Base-by-base conservation (phyloP, 1,284 basidiomycete genomes). In the Melampsora larici-populina region DNA sequence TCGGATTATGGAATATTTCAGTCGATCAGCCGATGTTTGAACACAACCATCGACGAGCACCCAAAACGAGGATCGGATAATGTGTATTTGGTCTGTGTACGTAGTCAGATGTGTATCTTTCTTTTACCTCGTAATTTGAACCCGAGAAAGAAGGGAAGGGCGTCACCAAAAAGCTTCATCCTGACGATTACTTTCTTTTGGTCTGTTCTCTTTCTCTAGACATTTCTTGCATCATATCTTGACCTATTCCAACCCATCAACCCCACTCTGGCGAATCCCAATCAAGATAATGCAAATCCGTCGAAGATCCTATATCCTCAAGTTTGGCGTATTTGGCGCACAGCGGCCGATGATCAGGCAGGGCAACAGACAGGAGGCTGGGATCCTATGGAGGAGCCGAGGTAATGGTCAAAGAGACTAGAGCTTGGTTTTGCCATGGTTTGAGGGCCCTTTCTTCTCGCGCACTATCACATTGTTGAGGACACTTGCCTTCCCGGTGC, bases 11-110 rank as follows among this genome's bases (percentile, higher is more conserved):
- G 55, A 24, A 58, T 58, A 58, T 58, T 58, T 29, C 55, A n/a
- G 26, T n/a, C 55, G n/a, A 58, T 58, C 55, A 58, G 55, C 26
- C 55, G 55, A n/a, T 58, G 55, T 58, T 58, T 58, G 55, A 58
- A 6, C 21, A 24, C 55, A 9, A 29, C 26, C 26, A 58, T 58
- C 18, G 13, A 58, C 21, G 55, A 58, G 26, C 55, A 58, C 26
- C 26, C 55, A n/a, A 58, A 15, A 11, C 55, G n/a, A 58, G 55
- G 55, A 58, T 58, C 55, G 8, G 55, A 58, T 24, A 58, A 58
- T 58, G 55, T 58, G 21, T 58, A 58, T 29, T 58, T 58, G n/a
- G 55, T 58, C 55, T 58, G 55, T 58, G 55, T 58, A 43, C 40
- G 40, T 58, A 7, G 21, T 58, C 40, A 43, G 11, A 43, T 13